Conservation (phyloP, 192 early-diverging fungal species). For the Allomyces arbusculus region DNA sequence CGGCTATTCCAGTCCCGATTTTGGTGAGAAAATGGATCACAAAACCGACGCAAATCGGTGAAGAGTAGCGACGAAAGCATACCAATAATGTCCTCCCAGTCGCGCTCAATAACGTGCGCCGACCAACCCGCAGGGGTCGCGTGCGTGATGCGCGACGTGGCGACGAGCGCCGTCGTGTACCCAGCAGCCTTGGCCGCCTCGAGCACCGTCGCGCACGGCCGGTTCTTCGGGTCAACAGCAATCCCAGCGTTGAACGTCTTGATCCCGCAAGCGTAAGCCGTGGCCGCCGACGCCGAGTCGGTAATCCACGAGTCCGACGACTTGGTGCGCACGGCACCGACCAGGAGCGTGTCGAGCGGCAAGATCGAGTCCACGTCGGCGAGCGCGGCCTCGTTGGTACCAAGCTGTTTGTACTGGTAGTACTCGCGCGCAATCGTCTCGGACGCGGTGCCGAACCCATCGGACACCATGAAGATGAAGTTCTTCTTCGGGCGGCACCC, state of each 20-base stretch:
- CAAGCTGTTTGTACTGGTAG: background rate
- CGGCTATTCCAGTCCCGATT: conserved; percentile 4
- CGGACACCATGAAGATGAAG: conserved; percentile 37
- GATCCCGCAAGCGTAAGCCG: conserved; percentile 26
- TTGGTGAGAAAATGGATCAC: no score
- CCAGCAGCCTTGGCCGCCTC: conserved; percentile 30
- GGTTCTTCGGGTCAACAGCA: conserved; percentile 16
- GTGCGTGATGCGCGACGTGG: conserved; percentile 36
- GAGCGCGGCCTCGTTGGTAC: conserved; percentile 3
- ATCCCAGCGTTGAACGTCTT: conserved; percentile 36
- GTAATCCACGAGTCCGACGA: conserved; percentile 27
- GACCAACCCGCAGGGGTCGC: conserved; percentile 37
- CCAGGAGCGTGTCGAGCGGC: conserved; percentile 22
- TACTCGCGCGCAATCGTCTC: conserved; percentile 31
- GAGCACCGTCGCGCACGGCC: conserved; percentile 31
- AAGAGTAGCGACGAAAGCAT: no score
- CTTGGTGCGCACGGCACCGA: conserved; percentile 26
- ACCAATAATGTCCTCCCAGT: conserved; percentile 26
- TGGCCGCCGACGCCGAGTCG: conserved; percentile 40
- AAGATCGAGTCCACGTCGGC: conserved; percentile 9
- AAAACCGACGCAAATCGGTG: no score
- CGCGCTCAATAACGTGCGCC: conserved; percentile 24
- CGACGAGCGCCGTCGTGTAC: conserved; percentile 28
- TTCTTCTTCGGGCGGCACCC: conserved; percentile 7
- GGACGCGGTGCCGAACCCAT: conserved; percentile 37